phyloP scores from a whole-genome alignment of 2,329 filamentous ascomycete species.

The Trichoderma semiorbis region DNA sequence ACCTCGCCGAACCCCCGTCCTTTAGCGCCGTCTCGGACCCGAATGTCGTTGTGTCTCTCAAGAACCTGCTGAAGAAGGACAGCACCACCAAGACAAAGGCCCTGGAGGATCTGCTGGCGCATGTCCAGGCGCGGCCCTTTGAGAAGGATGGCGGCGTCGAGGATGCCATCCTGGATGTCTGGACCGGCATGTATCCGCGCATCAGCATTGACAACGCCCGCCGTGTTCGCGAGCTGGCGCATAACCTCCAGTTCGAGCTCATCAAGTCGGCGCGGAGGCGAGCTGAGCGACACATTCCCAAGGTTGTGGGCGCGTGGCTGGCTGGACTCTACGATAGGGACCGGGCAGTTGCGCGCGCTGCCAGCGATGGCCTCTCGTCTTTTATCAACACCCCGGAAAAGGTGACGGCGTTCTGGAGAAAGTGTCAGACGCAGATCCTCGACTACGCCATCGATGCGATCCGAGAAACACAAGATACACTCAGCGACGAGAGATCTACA shows the following conservation, averaged over 20 bases:
- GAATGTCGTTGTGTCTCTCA: slow-evolving; percentile 83
- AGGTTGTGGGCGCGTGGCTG: slow-evolving; percentile 83
- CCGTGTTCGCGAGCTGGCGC: slow-evolving; percentile 81
- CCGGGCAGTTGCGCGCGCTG: slow-evolving; percentile 69
- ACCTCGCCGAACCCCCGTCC: slow-evolving; percentile 81
- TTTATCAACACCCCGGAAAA: slow-evolving; percentile 83
- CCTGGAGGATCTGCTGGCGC: slow-evolving; percentile 74
- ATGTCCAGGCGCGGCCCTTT: slow-evolving; percentile 54
- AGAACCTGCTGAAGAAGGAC: slow-evolving; percentile 90
- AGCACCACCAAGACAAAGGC: slow-evolving; percentile 87
- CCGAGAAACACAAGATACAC: slow-evolving; percentile 72
- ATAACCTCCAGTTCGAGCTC: slow-evolving; percentile 65
- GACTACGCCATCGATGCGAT: slow-evolving; percentile 78
- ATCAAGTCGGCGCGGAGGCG: slow-evolving; percentile 69
- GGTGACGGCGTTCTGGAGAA: slow-evolving; percentile 69
- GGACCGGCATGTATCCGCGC: slow-evolving; percentile 84
- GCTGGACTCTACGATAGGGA: slow-evolving; percentile 87
- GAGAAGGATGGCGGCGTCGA: slow-evolving; percentile 63
- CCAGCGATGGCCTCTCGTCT: slow-evolving; percentile 68
- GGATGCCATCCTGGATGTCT: slow-evolving; percentile 80
- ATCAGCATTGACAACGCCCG: slow-evolving; percentile 86
- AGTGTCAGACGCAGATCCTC: slow-evolving; percentile 76
- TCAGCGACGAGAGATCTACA: slow-evolving; percentile 86
- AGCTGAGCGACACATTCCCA: slow-evolving; percentile 75
- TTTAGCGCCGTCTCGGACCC: slow-evolving; percentile 73